phyloP scores from a whole-genome alignment of 176 grass and related monocot genomes.

The Panicum miliaceum region DNA sequence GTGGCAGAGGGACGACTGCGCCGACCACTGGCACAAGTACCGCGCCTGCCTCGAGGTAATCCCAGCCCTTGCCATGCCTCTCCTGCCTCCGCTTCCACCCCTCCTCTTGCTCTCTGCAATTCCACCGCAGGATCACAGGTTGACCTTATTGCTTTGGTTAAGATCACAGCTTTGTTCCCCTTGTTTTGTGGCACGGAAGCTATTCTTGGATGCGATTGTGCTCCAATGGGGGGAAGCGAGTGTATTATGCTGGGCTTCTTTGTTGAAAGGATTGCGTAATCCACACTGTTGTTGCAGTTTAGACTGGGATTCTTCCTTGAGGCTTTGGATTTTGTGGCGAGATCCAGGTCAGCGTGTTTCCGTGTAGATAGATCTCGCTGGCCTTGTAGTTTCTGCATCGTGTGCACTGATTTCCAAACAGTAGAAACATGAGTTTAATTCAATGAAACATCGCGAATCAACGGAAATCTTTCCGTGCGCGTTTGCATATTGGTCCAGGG shows the following conservation, averaged over 20 bases:
- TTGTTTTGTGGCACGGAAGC: neutral
- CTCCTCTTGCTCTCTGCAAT: neutral
- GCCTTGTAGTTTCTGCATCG: neutral
- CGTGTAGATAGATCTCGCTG: constrained; percentile 2
- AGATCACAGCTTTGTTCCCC: neutral
- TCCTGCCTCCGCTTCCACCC: neutral
- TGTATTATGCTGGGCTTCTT: neutral
- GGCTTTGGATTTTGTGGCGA: neutral
- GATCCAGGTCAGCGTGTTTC: neutral
- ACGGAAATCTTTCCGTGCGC: neutral
- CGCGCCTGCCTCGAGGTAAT: constrained; percentile 72
- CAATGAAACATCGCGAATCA: neutral
- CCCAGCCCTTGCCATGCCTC: neutral
- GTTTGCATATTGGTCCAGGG: neutral
- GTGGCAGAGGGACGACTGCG: constrained; percentile 86
- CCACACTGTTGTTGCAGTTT: neutral
- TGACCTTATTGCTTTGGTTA: neutral
- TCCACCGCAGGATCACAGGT: neutral
- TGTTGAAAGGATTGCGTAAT: neutral
- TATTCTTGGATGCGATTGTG: constrained; percentile 17
- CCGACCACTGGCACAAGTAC: constrained; percentile 78
- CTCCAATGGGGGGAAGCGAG: neutral
- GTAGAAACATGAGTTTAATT: too few species aligned
- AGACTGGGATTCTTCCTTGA: neutral
- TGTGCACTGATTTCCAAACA: neutral